Evolutionary conservation across 108 stramenopile genomes (phyloP).

Genomic region (Epipyxis sp.): DNA sequence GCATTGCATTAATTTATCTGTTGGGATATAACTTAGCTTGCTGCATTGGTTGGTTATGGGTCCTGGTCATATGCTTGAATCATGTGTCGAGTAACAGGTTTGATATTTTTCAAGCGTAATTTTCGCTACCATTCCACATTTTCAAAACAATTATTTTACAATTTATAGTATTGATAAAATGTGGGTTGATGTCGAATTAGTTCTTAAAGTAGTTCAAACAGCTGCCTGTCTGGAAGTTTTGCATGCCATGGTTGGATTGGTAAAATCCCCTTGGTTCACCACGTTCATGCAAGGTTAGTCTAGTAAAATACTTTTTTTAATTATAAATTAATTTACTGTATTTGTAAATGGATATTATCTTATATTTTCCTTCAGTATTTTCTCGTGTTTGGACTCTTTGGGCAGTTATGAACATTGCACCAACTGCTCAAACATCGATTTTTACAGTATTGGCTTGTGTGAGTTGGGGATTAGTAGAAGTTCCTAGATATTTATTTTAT

Average conservation of each 20-base stretch:
- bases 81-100: neutral
- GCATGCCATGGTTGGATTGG: constrained; percentile 81
- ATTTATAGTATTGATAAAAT: constrained; percentile 10
- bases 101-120: neutral
- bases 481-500: constrained; percentile 92
- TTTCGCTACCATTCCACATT: neutral
- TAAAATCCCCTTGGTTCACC: constrained; percentile 81
- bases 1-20: too few relatives aligned
- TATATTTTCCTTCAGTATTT: neutral
- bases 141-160: neutral
- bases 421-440: constrained; percentile 52
- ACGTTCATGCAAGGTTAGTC: constrained; percentile 84
- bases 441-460: neutral
- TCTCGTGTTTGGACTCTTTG: constrained; percentile 37
- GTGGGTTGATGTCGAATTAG: constrained; percentile 38
- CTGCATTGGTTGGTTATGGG: constrained; percentile 77
- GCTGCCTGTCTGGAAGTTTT: constrained; percentile 79
- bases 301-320: constrained; percentile 74
- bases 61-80: constrained; percentile 60
- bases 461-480: constrained; percentile 80
- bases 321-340: too few relatives aligned
- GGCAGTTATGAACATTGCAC: constrained; percentile 63
- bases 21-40: constrained; percentile 77
- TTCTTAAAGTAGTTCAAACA: constrained; percentile 65
- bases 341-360: neutral